phyloP scores from a whole-genome alignment of 1,139 yeast species.

The Diutina scorzettiae region DNA sequence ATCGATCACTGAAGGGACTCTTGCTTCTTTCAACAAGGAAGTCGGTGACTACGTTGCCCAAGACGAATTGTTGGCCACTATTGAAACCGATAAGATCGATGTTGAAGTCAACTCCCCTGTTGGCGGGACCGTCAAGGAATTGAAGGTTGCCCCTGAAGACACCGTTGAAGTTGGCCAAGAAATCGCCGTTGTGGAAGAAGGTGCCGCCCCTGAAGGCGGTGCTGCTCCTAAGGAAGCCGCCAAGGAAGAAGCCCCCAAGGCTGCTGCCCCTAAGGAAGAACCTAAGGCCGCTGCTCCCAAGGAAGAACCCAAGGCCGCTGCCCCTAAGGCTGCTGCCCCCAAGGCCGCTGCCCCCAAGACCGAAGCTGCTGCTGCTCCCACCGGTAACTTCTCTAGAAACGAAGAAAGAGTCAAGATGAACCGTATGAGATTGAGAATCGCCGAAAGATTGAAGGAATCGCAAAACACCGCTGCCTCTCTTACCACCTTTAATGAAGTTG shows the following conservation, averaged over 20 bases:
- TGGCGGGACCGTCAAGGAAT: conserved; percentile 79
- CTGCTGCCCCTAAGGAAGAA: conserved; percentile 15
- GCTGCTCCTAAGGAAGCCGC: conserved; percentile 23
- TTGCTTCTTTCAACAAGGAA: conserved; percentile 62
- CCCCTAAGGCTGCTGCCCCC: conserved; percentile 13
- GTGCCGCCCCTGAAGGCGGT: conserved; percentile 68
- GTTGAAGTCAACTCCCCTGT: conserved; percentile 94
- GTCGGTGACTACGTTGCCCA: conserved; percentile 83
- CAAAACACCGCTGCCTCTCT: conserved; percentile 98
- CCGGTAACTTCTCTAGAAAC: conserved; percentile 63
- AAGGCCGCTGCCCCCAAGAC: conserved; percentile 9
- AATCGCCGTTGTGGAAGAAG: conserved; percentile 79
- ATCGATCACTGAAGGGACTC: conserved; percentile 94
- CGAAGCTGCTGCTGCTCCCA: conserved; percentile 16
- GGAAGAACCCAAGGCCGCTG: conserved; percentile 16
- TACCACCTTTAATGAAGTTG: conserved; percentile 97
- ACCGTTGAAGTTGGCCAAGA: conserved; percentile 97
- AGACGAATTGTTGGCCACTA: conserved; percentile 92
- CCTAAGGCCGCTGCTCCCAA: conserved; percentile 9
- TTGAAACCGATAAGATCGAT: conserved; percentile 97
- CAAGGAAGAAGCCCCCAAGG: conserved; percentile 13
- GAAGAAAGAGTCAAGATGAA: conserved; percentile 97
- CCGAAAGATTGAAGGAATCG: conserved; percentile 98
- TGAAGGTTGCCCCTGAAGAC: conserved; percentile 76
- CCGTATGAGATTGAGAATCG: conserved; percentile 98